Conservation (phyloP, 1,284 basidiomycete genomes). For the Phaffia rhodozyma region DNA sequence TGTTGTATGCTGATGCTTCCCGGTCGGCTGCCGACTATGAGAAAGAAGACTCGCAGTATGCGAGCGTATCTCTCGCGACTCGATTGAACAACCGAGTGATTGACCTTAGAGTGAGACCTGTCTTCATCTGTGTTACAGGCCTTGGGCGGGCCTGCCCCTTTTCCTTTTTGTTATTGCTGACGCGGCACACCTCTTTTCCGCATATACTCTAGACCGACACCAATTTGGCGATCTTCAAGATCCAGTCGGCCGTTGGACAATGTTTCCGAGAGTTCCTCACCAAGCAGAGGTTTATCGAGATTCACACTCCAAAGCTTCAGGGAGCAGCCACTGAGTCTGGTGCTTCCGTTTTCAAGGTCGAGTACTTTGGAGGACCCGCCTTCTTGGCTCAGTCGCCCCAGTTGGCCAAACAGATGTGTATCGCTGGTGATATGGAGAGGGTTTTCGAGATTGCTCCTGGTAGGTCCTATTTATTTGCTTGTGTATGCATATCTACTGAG, state of each 20-base stretch:
- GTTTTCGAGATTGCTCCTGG: slow-evolving; percentile 87
- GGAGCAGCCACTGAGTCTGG: slow-evolving; percentile 95
- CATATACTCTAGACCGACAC: slow-evolving; percentile 58
- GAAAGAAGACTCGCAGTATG: slow-evolving; percentile 45
- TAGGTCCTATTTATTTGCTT: slow-evolving; percentile 18
- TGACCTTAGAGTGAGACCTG: slow-evolving; percentile 64
- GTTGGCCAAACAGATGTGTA: slow-evolving; percentile 98
- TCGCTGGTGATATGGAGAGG: slow-evolving; percentile 93
- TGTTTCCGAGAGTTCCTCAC: slow-evolving; percentile 81
- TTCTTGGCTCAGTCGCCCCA: slow-evolving; percentile 96
- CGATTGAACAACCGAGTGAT: slow-evolving; percentile 90
- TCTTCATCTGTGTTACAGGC: neutral
- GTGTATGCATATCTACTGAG: too few relatives aligned
- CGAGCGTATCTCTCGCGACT: slow-evolving; percentile 70
- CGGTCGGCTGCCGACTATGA: slow-evolving; percentile 68
- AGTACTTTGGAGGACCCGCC: slow-evolving; percentile 83
- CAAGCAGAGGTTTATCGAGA: slow-evolving; percentile 71
- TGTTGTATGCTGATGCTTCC: slow-evolving; percentile 86
- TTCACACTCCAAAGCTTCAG: slow-evolving; percentile 95
- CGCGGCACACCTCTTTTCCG: neutral
- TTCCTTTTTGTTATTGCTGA: slow-evolving; percentile 10
- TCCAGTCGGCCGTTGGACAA: slow-evolving; percentile 77
- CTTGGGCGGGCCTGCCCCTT: neutral
- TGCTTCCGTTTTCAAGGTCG: slow-evolving; percentile 93
- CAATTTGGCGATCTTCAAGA: slow-evolving; percentile 90